phyloP scores from a whole-genome alignment of 75 land plant species.

The Selaginella tamariscina region DNA sequence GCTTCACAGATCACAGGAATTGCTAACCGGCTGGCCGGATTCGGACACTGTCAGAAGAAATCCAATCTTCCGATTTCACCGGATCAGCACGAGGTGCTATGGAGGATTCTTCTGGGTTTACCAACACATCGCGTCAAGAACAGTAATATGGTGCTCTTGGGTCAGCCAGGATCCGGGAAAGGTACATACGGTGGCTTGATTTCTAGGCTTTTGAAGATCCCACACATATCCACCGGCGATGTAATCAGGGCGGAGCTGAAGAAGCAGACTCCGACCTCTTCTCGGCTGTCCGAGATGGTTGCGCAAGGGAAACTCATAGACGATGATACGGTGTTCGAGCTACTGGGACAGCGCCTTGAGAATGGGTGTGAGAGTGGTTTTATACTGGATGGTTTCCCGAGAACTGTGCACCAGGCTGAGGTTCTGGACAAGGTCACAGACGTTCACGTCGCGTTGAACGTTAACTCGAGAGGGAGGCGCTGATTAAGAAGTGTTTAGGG shows the following conservation, averaged over 20 bases:
- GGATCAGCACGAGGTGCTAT: not conserved
- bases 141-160: conserved; percentile 2
- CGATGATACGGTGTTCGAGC: conserved; percentile 51
- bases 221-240: conserved; percentile 10
- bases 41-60: not conserved
- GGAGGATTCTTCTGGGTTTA: not conserved
- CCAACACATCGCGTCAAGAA: not conserved
- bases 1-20: not conserved
- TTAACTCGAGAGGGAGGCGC: not conserved
- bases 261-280: not conserved
- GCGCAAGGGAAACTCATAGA: conserved; percentile 64
- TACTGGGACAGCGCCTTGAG: conserved; percentile 53
- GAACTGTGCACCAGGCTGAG: conserved; percentile 65
- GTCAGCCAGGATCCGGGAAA: conserved; percentile 1
- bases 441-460: not conserved
- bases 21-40: not conserved
- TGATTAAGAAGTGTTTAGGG: conserved; percentile 6
- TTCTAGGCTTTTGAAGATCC: not conserved
- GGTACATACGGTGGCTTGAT: not conserved
- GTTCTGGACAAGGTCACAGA: conserved; percentile 1
- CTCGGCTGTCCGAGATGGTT: conserved; percentile 52
- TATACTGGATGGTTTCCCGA: conserved; percentile 83
- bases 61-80: not conserved
- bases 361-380: conserved; percentile 55
- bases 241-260: not conserved